Percentiles rank a stretch among this genome's conserved stretches.
Conservation (phyloP, 192 early-diverging fungal species). For the Paraglomus occultum region DNA sequence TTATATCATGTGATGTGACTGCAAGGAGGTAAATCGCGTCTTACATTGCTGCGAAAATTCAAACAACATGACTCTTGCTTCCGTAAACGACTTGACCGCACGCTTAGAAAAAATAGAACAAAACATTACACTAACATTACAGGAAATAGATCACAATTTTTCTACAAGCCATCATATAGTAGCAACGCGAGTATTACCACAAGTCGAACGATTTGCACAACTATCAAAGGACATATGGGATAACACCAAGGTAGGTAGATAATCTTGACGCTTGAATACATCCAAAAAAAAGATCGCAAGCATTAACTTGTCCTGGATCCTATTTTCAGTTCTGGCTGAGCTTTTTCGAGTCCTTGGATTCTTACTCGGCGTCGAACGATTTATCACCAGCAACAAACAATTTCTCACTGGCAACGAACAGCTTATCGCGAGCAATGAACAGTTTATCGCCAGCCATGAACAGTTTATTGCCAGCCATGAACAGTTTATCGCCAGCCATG, state of each 20-base stretch:
- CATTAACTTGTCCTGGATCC: too few species aligned
- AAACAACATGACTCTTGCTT: conserved; percentile 3
- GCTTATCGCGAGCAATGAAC: too few species aligned
- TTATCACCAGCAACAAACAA: too few species aligned
- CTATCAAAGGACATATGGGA: conserved; percentile 45
- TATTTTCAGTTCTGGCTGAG: conserved; percentile 17
- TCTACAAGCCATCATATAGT: conserved; percentile 51
- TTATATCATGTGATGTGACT: too few species aligned
- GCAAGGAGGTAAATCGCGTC: not conserved
- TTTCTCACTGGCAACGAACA: too few species aligned
- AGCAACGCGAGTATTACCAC: conserved; percentile 48
- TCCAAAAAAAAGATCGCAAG: too few species aligned
- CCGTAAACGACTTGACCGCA: conserved; percentile 19
- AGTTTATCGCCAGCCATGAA: too few species aligned
- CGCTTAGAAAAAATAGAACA: conserved; percentile 52
- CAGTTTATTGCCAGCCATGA: too few species aligned
- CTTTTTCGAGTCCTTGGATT: conserved; percentile 29
- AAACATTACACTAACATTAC: conserved; percentile 53
- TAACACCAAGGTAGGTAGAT: conserved; percentile 35
- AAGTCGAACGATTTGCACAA: conserved; percentile 47
- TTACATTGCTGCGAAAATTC: not conserved
- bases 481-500: too few species aligned
- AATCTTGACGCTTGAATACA: too few species aligned
- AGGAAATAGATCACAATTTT: conserved; percentile 57
- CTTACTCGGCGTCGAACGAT: conserved; percentile 9